A percentile compares a stretch with the other conserved stretches of the same genome.
Conservation (phyloP, 768 basidiomycete genomes). For the Phaeotremella fagi region DNA sequence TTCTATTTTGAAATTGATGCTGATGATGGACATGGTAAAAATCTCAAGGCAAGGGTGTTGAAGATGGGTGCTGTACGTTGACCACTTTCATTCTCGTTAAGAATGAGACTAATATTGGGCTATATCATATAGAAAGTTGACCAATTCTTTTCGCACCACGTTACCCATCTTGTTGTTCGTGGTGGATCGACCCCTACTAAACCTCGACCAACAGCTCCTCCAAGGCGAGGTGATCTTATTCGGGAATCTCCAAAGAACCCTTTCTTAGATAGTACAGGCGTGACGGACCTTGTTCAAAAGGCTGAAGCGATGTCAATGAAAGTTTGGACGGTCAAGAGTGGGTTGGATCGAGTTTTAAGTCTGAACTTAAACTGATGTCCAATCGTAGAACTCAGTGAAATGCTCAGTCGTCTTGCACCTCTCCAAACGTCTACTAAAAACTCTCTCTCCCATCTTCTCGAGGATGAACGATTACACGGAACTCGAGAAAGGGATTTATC, state of each 20-base stretch:
- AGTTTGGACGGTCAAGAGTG: slow-evolving; percentile 68
- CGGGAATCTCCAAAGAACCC: slow-evolving; percentile 24
- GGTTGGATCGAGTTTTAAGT: slow-evolving; percentile 6
- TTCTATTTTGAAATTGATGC: slow-evolving; percentile 71
- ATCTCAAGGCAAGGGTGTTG: slow-evolving; percentile 58
- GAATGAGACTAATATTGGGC: not conserved
- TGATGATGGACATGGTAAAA: slow-evolving; percentile 51
- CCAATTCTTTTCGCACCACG: slow-evolving; percentile 76
- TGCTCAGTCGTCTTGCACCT: slow-evolving; percentile 35
- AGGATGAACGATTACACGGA: slow-evolving; percentile 80
- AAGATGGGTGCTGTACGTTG: slow-evolving; percentile 77
- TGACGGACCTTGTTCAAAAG: slow-evolving; percentile 32
- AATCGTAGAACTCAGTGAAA: slow-evolving; percentile 47
- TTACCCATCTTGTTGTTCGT: slow-evolving; percentile 68
- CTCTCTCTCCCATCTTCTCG: slow-evolving; percentile 52
- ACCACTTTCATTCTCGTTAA: slow-evolving; percentile 33
- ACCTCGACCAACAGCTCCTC: slow-evolving; percentile 9
- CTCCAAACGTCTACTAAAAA: slow-evolving; percentile 25
- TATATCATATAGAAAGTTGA: slow-evolving; percentile 62
- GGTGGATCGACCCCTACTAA: slow-evolving; percentile 19
- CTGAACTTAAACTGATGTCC: not conserved
- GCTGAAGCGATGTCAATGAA: slow-evolving; percentile 58
- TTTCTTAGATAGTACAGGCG: slow-evolving; percentile 31
- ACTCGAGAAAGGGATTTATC: slow-evolving; percentile 86
- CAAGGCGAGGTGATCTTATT: slow-evolving; percentile 8